phyloP scores from a whole-genome alignment of 495 filamentous ascomycete species.

The Aspergillus diversus region DNA sequence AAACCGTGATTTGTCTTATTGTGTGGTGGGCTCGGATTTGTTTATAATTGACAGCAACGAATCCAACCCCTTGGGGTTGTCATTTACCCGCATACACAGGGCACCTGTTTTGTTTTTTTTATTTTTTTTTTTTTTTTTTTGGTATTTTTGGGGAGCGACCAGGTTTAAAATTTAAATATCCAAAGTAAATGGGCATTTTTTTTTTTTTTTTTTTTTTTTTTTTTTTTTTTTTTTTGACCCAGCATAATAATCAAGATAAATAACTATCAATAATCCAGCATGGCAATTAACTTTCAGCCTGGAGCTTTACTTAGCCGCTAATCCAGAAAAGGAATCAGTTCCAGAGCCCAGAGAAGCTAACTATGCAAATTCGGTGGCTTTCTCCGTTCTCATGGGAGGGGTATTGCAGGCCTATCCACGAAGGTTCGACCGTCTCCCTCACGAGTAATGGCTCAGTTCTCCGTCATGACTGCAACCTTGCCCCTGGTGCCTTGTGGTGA shows the following conservation, averaged over 20 bases:
- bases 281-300: neutral
- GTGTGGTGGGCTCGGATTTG: too few relatives aligned
- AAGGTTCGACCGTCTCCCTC: slow-evolving; percentile 17
- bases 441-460: slow-evolving; percentile 3
- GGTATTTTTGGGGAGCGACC: neutral
- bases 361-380: slow-evolving; percentile 17
- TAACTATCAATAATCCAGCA: neutral
- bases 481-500: slow-evolving; percentile 21
- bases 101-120: too few relatives aligned
- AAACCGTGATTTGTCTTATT: too few relatives aligned
- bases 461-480: slow-evolving; percentile 14
- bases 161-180: neutral
- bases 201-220: neutral
- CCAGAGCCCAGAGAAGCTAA: slow-evolving; percentile 1
- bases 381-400: slow-evolving; percentile 10
- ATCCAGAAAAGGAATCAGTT: slow-evolving; percentile 13
- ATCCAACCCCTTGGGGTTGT: too few relatives aligned
- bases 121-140: too few relatives aligned
- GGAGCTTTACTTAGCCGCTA: slow-evolving; percentile 3
- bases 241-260: neutral
- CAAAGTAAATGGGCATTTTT: neutral
- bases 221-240: neutral
- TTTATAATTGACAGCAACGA: too few relatives aligned
- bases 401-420: neutral
- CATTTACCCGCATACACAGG: too few relatives aligned